These are phyloP conservation scores for Pseudoneurospora amorphoporcata DNA, from an alignment of 495 filamentous ascomycete species.

Conservation along the genomic window DNA sequence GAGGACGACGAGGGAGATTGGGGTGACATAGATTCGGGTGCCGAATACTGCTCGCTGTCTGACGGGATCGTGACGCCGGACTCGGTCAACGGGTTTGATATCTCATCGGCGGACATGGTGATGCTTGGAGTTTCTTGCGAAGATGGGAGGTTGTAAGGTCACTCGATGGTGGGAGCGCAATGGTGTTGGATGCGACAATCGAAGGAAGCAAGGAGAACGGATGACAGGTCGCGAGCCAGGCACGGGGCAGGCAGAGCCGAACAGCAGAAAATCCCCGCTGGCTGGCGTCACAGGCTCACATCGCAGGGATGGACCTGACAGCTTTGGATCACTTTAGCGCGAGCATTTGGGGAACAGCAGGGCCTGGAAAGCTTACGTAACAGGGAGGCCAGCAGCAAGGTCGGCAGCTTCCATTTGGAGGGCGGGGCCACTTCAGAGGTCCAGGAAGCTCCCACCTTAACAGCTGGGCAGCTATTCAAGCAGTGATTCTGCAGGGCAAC, in stretches of 20 bases:
- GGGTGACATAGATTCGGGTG: slow-evolving; percentile 48
- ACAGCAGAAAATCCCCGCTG: neutral
- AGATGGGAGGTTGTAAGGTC: neutral
- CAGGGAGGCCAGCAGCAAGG: neutral
- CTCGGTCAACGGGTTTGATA: slow-evolving; percentile 56
- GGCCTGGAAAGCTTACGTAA: neutral
- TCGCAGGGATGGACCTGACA: neutral
- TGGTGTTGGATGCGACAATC: neutral
- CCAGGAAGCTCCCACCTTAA: neutral
- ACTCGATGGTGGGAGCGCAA: neutral
- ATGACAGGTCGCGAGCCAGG: neutral
- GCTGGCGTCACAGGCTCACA: neutral
- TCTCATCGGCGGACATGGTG: slow-evolving; percentile 38
- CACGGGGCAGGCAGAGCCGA: neutral
- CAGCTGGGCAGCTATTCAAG: neutral
- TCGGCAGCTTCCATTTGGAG: neutral
- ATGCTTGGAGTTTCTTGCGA: neutral
- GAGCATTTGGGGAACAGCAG: neutral
- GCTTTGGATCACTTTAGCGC: neutral
- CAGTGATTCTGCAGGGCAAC: neutral
- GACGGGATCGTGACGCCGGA: slow-evolving; percentile 79
- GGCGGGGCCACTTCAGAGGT: neutral
- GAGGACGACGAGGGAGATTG: slow-evolving; percentile 48
- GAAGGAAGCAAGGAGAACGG: neutral
- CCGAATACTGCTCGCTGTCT: slow-evolving; percentile 83